Base-by-base conservation (phyloP, 495 filamentous ascomycete genomes). In the Aspergillus wentii region DNA sequence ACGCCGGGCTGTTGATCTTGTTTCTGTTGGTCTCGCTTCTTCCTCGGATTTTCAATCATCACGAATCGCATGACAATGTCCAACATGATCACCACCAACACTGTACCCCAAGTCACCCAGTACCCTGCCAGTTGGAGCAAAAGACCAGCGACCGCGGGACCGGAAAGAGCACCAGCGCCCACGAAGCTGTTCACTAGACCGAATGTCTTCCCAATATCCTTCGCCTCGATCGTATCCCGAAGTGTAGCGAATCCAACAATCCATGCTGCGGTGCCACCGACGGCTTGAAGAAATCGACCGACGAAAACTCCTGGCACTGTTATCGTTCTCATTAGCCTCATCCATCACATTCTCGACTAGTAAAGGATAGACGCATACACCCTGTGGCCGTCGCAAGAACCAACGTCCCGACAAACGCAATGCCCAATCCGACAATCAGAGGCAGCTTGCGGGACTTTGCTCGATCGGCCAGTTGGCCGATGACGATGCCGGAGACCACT, bases 211-310 rank as follows among this genome's bases (percentile, higher is more conserved):
- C 43, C 43, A 4, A 23, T 47, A 33, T 47, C 40, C 17, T 47
- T 36, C 20, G 32, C 15, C n/a, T 33, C 43, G 7, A 51, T 41
- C 3, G 38, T 39, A 38, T 51, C 43, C 15, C 41, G 36, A 3
- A 51, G 30, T 1, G 43, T 51, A 3, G 48, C 43, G 8, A 51
- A 29, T n/a, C 48, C 48, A 13, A 47, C 43, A 17, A 51, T 46
- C 48, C 48, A 51, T 43, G 38, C 38, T 33, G 38, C 39, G 20
- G 35, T 47, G 17, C 48, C 38, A 8, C 38, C 48, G 13, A 51
- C 37, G 1, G 43, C 48, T 29, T 43, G 48, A n/a, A 51, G 18
- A 4, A 37, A 22, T 2, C 48, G 38, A 9, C 48, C 43, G 14
- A 37, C 4, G 13, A 47, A 27, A 30, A 51, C 35, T 5, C 41